Percentiles rank a stretch among this genome's conserved stretches.
phyloP scores from a whole-genome alignment of 495 filamentous ascomycete genomes.

The Podospora pseudocomata region DNA sequence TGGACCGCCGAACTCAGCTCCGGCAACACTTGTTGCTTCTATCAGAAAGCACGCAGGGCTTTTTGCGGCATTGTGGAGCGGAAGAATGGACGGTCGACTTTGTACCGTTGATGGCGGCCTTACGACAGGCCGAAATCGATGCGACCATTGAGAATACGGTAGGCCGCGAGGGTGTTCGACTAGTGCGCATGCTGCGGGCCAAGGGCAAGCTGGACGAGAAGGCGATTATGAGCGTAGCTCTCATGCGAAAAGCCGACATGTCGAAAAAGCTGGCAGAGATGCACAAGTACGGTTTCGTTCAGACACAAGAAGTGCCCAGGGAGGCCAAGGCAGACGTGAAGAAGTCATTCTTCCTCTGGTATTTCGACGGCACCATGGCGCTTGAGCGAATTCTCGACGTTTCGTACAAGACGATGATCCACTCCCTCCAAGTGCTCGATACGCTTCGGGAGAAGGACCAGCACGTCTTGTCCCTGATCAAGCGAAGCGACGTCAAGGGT shows the following conservation, averaged over 20 bases:
- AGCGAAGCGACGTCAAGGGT: conserved; percentile 77
- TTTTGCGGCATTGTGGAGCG: conserved; percentile 60
- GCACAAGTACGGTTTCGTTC: conserved; percentile 76
- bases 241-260: conserved; percentile 76
- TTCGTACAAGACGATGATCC: conserved; percentile 85
- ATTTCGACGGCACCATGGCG: conserved; percentile 71
- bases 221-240: conserved; percentile 63
- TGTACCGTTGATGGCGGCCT: conserved; percentile 57
- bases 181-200: conserved; percentile 74
- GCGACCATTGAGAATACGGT: conserved; percentile 69
- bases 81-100: conserved; percentile 80
- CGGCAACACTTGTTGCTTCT: conserved; percentile 71
- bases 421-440: conserved; percentile 69
- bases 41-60: conserved; percentile 63
- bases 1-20: conserved; percentile 59
- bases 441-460: conserved; percentile 65
- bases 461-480: conserved; percentile 68
- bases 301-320: conserved; percentile 87
- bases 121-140: conserved; percentile 74
- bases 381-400: conserved; percentile 64
- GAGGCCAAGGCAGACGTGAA: conserved; percentile 72
- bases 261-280: conserved; percentile 76
- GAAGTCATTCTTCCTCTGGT: conserved; percentile 85
- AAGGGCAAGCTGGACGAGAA: conserved; percentile 94
- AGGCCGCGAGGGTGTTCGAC: conserved; percentile 68